Base-by-base conservation (phyloP, 352 stramenopile genomes). In the Globisporangium iwayamae region DNA sequence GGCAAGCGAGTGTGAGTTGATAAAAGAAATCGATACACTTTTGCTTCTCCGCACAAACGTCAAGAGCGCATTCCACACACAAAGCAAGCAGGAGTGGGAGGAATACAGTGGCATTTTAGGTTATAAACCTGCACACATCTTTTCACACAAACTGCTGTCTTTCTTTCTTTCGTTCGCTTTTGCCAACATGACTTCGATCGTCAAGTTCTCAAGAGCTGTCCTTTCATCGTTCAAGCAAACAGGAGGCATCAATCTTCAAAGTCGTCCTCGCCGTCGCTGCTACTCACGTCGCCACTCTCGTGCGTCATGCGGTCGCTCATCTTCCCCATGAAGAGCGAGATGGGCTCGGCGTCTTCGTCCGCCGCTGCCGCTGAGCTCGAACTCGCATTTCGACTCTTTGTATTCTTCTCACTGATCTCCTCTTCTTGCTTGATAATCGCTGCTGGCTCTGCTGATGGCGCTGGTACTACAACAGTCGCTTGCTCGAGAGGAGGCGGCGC, bases 181-280 rank as follows among this genome's bases (percentile, higher is more conserved):
- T 22, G 43, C 9, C 10, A n/a, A 50, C 8, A 28, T 51, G 45
- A 36, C 63, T 69, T 69, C 63, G 56, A 65, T 69, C 63, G 56
- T 32, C 63, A 64, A 34, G 10, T 41, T 28, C 32, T 64, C 43
- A 4, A 16, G n/a, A 20, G 18, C 11, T 25, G n/a, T 30, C 32
- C 10, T 63, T 20, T 5, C 25, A 38, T 43, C 25, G 1, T 28
- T 28, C 25, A 28, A 28, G 25, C 25, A 28, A 28, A 28, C 25
- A 28, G 25, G 25, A 28, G 25, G 1, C 25, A 28, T 65, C 69
- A 79, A 20, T 63, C 63, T 20, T 65, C 57, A 54, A 70, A 76
- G 53, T 78, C 68, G 4, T 70, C 71, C 30, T 81, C 69, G 22
- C 76, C 73, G 28, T 75, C 63, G 36, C 48, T 66, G 41, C 60